Evolutionary conservation across 345 rosid species (phyloP).

Genomic region (Stellera chamaejasme): DNA sequence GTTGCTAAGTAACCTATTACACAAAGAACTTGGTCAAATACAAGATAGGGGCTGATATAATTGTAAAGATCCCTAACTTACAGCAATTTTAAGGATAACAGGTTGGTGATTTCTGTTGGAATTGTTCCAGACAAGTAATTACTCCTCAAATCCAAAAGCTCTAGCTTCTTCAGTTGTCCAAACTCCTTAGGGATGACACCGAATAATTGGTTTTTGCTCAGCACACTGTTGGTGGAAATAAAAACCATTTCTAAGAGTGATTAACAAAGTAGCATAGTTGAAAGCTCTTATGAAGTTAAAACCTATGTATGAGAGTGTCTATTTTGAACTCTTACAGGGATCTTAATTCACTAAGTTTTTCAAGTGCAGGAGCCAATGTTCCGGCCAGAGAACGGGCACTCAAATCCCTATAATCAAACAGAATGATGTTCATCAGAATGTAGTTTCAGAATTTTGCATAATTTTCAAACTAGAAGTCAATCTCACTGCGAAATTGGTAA

Average conservation of each 20-base stretch:
- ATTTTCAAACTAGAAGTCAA: neutral
- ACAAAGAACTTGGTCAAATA: conserved; percentile 7
- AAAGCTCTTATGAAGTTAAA: no score
- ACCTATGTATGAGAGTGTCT: neutral
- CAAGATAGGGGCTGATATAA: neutral
- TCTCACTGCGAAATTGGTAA: no score
- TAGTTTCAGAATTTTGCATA: neutral
- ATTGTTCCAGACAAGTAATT: conserved; percentile 60
- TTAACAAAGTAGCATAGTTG: no score
- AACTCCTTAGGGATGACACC: conserved; percentile 67
- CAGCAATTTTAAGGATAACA: conserved; percentile 52
- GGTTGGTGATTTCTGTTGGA: conserved; percentile 46
- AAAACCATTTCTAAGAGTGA: no score
- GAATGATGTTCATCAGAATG: conserved; percentile 3
- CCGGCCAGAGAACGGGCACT: conserved; percentile 57
- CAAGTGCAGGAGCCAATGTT: conserved; percentile 64
- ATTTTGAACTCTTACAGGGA: conserved; percentile 48
- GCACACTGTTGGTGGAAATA: conserved; percentile 27
- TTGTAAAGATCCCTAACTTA: conserved; percentile 27
- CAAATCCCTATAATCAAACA: conserved; percentile 46
- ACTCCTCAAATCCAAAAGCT: conserved; percentile 61
- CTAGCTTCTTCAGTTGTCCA: conserved; percentile 42
- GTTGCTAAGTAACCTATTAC: conserved; percentile 57
- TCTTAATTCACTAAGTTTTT: conserved; percentile 53
- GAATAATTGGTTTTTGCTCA: conserved; percentile 43